These are phyloP conservation scores for Collariella sp. DNA, from an alignment of 495 filamentous ascomycete species.

Conservation along the genomic window DNA sequence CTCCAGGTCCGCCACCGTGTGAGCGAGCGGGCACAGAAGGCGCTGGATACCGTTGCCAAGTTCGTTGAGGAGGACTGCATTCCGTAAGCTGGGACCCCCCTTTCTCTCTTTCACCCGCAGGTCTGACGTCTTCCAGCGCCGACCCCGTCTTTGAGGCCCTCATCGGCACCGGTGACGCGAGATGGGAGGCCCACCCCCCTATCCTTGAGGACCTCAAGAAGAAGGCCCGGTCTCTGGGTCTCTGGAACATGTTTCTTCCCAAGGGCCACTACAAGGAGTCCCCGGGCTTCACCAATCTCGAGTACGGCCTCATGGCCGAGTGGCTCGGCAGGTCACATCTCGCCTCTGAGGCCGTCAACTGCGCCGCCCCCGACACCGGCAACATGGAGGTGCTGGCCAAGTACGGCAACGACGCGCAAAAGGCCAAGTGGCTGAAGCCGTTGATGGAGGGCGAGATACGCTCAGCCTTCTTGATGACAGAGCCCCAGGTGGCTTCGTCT, in stretches of 20 bases:
- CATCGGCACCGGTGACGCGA: slow-evolving; percentile 61
- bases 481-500: slow-evolving; percentile 74
- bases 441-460: slow-evolving; percentile 79
- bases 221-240: slow-evolving; percentile 71
- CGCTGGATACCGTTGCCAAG: slow-evolving; percentile 63
- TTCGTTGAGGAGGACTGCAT: slow-evolving; percentile 97
- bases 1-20: slow-evolving; percentile 49
- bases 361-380: slow-evolving; percentile 83
- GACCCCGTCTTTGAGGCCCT: slow-evolving; percentile 71
- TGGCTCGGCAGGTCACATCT: slow-evolving; percentile 69
- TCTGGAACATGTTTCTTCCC: slow-evolving; percentile 98
- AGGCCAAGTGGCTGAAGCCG: slow-evolving; percentile 75
- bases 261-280: slow-evolving; percentile 92
- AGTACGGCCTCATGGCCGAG: slow-evolving; percentile 92
- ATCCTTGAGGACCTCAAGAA: slow-evolving; percentile 83
- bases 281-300: slow-evolving; percentile 81
- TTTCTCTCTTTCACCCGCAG: background rate
- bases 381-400: slow-evolving; percentile 96
- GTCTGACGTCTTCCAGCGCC: slow-evolving; percentile 37
- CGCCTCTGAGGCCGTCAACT: slow-evolving; percentile 85
- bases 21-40: slow-evolving; percentile 73
- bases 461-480: slow-evolving; percentile 90
- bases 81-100: slow-evolving; percentile 39
- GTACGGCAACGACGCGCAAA: slow-evolving; percentile 85
- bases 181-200: slow-evolving; percentile 69